A percentile compares a stretch with the other conserved stretches of the same genome.
These are phyloP conservation scores for Nemania sp. DNA, from an alignment of 2,329 filamentous ascomycete genomes.

Conservation along the genomic window DNA sequence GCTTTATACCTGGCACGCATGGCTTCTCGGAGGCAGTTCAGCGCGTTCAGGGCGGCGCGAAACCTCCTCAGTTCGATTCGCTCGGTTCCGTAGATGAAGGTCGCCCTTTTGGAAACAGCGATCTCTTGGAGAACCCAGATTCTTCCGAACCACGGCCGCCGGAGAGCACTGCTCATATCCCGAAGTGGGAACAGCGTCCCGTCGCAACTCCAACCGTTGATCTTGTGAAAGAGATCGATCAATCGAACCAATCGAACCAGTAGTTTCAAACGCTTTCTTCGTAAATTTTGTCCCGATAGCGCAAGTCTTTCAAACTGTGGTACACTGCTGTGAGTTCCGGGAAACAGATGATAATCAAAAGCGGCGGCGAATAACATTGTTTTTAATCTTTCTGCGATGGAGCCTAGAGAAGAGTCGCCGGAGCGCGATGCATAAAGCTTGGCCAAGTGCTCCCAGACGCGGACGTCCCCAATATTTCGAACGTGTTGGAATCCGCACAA, in stretches of 20 bases:
- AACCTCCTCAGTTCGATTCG: slow-evolving; percentile 26
- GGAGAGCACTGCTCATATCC: slow-evolving; percentile 22
- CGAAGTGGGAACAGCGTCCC: slow-evolving; percentile 5
- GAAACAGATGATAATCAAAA: no score
- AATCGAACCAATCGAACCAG: background rate
- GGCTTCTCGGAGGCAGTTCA: background rate
- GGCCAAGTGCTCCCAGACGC: background rate
- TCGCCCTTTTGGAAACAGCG: slow-evolving; percentile 29
- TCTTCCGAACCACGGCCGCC: slow-evolving; percentile 29
- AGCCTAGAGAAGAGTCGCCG: background rate
- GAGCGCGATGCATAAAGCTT: background rate
- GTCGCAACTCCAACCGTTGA: slow-evolving; percentile 3
- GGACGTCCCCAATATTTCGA: background rate
- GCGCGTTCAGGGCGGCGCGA: slow-evolving; percentile 28
- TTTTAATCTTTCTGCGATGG: no score
- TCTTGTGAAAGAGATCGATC: background rate
- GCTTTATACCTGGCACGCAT: background rate
- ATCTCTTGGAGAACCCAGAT: slow-evolving; percentile 35
- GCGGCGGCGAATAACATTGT: no score
- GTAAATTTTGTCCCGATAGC: no score
- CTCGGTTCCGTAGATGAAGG: slow-evolving; percentile 24
- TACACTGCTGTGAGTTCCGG: no score
- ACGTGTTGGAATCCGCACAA: slow-evolving; percentile 8
- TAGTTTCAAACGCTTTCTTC: no score
- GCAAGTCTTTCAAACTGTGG: no score